Conservation (phyloP, 768 basidiomycete species). For the Lactarius deliciosus region DNA sequence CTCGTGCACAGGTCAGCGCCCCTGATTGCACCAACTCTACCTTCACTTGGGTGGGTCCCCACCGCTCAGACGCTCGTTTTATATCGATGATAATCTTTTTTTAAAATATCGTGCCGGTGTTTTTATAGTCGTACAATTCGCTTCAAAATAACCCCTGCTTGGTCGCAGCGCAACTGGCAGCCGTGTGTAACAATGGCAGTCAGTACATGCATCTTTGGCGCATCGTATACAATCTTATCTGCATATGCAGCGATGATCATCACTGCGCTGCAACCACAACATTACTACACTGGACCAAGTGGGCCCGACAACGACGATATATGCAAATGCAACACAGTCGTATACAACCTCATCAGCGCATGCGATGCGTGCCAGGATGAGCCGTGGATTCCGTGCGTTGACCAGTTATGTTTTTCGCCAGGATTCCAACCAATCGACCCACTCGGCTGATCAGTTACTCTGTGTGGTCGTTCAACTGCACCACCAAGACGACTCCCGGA, state of each 20-base stretch:
- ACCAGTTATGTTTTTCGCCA: not conserved
- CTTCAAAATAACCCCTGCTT: conserved; percentile 20
- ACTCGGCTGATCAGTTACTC: too few species aligned
- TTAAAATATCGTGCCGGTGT: too few species aligned
- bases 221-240: not conserved
- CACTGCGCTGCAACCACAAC: conserved; percentile 6
- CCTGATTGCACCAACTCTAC: conserved; percentile 5
- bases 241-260: conserved; percentile 8
- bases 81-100: not conserved
- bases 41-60: conserved; percentile 21
- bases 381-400: conserved; percentile 21
- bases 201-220: not conserved
- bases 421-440: not conserved
- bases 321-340: conserved; percentile 34
- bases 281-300: conserved; percentile 20
- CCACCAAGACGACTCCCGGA: too few species aligned
- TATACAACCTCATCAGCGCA: conserved; percentile 33
- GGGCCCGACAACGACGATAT: not conserved
- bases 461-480: too few species aligned
- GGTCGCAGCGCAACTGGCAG: conserved; percentile 8
- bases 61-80: not conserved
- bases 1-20: conserved; percentile 8
- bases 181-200: conserved; percentile 20
- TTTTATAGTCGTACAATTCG: conserved; percentile 21
- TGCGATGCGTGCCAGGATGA: conserved; percentile 33